Evolutionary conservation across 108 stramenopile species (phyloP).

Genomic region (Nitzschia palea): DNA sequence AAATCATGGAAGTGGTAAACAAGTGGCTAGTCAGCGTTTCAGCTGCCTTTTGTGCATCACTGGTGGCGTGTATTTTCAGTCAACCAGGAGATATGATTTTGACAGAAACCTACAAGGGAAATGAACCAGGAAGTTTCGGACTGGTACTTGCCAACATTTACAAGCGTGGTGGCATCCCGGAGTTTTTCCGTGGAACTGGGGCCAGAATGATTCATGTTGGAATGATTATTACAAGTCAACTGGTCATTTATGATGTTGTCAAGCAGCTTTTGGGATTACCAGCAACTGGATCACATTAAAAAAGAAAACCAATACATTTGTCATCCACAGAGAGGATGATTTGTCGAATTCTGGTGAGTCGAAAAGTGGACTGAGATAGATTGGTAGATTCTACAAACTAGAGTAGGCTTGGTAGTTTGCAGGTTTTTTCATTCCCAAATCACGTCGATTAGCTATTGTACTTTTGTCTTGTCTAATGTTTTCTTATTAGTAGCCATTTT

Average conservation of each 20-base stretch:
- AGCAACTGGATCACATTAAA: conserved; percentile 57
- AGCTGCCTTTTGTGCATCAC: conserved; percentile 80
- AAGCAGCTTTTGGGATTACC: conserved; percentile 92
- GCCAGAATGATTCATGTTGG: conserved; percentile 93
- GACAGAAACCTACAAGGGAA: conserved; percentile 73
- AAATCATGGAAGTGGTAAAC: conserved; percentile 10
- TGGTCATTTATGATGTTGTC: conserved; percentile 93
- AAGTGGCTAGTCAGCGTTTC: conserved; percentile 74
- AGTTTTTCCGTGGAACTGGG: conserved; percentile 74
- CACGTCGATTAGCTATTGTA: too few relatives aligned
- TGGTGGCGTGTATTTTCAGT: conserved; percentile 88
- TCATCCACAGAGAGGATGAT: too few relatives aligned
- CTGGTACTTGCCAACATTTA: conserved; percentile 36
- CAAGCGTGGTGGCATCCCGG: conserved; percentile 27
- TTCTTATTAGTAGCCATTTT: too few relatives aligned
- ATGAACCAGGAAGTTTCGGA: conserved; percentile 22
- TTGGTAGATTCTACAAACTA: too few relatives aligned
- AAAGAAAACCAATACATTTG: neutral
- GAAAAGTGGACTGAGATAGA: too few relatives aligned
- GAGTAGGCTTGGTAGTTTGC: too few relatives aligned
- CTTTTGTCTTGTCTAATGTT: too few relatives aligned
- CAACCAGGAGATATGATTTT: conserved; percentile 97
- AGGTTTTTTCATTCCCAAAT: too few relatives aligned
- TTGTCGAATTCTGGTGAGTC: too few relatives aligned
- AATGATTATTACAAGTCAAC: conserved; percentile 90